phyloP scores from a whole-genome alignment of 163 green algal genomes.

The Coccomyxa subellipsoidea region DNA sequence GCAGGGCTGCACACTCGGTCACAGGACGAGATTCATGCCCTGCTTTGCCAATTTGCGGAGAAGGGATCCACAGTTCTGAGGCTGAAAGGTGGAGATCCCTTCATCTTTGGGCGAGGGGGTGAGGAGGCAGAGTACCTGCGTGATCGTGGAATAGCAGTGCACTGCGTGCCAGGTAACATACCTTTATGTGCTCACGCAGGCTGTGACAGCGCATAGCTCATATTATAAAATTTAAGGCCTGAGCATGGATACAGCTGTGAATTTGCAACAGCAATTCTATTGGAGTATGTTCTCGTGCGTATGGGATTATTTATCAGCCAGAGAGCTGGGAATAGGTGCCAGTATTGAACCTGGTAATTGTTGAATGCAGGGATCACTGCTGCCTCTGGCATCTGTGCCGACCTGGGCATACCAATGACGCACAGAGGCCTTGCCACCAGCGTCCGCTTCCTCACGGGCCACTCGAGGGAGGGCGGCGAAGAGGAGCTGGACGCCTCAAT shows the following conservation, averaged over 20 bases:
- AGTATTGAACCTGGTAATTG: no score
- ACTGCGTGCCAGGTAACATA: slow-evolving; percentile 75
- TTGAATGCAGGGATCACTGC: slow-evolving; percentile 85
- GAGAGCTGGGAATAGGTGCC: no score
- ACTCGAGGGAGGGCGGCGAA: slow-evolving; percentile 80
- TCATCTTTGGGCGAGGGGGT: slow-evolving; percentile 88
- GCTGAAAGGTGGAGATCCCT: slow-evolving; percentile 96
- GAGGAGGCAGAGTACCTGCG: slow-evolving; percentile 87
- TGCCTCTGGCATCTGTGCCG: slow-evolving; percentile 88
- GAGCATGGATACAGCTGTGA: no score
- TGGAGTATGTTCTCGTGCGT: no score
- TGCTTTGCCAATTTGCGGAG: slow-evolving; percentile 84
- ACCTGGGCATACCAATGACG: slow-evolving; percentile 95
- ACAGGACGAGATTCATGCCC: slow-evolving; percentile 93
- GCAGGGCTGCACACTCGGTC: slow-evolving; percentile 89
- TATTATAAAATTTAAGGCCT: no score
- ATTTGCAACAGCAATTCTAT: no score
- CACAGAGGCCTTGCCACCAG: slow-evolving; percentile 92
- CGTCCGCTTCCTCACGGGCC: slow-evolving; percentile 90
- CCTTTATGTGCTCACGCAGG: neutral
- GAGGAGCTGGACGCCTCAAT: slow-evolving; percentile 49
- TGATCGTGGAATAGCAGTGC: slow-evolving; percentile 73
- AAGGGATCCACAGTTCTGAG: slow-evolving; percentile 68
- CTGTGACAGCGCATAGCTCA: neutral
- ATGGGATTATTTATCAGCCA: no score